Evolutionary conservation across 768 basidiomycete genomes (phyloP).

Genomic region (Boletus coccyginus): DNA sequence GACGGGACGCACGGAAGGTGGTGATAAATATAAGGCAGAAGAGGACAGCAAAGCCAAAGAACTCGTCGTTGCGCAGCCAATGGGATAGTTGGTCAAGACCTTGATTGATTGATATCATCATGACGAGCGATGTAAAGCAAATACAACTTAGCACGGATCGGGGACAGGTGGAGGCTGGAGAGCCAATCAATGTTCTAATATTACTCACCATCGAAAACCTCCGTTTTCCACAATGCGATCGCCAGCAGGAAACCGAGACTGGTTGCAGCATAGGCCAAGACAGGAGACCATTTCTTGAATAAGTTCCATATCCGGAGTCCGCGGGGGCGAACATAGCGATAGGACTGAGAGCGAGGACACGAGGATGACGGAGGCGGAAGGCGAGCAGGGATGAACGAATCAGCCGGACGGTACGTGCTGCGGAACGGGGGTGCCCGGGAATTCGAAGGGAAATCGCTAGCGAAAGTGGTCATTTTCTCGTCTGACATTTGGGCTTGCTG

Average conservation of each 20-base stretch:
- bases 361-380: conserved; percentile 11
- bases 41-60: conserved; percentile 74
- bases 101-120: conserved; percentile 29
- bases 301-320: conserved; percentile 54
- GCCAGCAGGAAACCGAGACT: conserved; percentile 75
- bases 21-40: conserved; percentile 83
- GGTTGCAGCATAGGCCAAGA: conserved; percentile 74
- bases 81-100: conserved; percentile 80
- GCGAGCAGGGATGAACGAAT: conserved; percentile 22
- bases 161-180: neutral
- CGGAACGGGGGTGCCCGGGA: conserved; percentile 13
- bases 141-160: conserved; percentile 1
- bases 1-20: conserved; percentile 68
- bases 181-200: neutral
- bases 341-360: conserved; percentile 18
- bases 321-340: conserved; percentile 43
- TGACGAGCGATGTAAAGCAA: neutral
- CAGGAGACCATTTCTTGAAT: conserved; percentile 73
- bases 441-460: conserved; percentile 22
- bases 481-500: conserved; percentile 16
- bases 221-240: conserved; percentile 78
- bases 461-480: conserved; percentile 17
- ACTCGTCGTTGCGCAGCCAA: conserved; percentile 70
- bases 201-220: conserved; percentile 76
- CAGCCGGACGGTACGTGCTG: conserved; percentile 14